Conservation (phyloP, 306 rosid genomes). For the Senna siamea region DNA sequence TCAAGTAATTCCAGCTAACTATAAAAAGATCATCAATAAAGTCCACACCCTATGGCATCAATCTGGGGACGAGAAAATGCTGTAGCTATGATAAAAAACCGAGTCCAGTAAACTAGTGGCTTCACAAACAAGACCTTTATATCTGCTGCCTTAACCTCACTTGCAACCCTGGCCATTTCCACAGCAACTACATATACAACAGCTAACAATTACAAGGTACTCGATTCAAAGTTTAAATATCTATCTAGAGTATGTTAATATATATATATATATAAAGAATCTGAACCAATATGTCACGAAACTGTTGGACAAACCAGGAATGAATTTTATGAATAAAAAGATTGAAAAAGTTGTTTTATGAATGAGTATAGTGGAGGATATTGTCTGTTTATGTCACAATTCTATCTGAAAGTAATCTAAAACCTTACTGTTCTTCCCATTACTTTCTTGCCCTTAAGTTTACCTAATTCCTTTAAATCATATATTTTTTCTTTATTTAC, state of each 20-base stretch:
- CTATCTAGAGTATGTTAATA: neutral
- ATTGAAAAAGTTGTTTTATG: neutral
- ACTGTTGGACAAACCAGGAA: neutral
- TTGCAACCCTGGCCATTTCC: constrained; percentile 85
- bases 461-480: constrained; percentile 6
- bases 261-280: too few relatives aligned
- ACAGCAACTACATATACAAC: constrained; percentile 74
- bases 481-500: neutral
- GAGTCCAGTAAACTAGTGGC: constrained; percentile 98
- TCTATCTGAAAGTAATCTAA: neutral
- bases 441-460: constrained; percentile 24
- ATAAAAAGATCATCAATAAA: constrained; percentile 31
- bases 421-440: neutral
- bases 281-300: constrained; percentile 20
- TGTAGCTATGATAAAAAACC: constrained; percentile 84
- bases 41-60: constrained; percentile 79
- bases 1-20: constrained; percentile 17
- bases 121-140: constrained; percentile 91
- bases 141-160: constrained; percentile 91
- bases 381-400: neutral
- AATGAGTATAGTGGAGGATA: constrained; percentile 11
- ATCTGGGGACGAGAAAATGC: constrained; percentile 97
- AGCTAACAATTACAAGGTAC: constrained; percentile 34
- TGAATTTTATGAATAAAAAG: constrained; percentile 15
- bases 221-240: neutral